Percentiles rank a stretch among this genome's conserved stretches.
phyloP scores from a whole-genome alignment of 1,139 yeast genomes.

The Pneumocystis sp. region DNA sequence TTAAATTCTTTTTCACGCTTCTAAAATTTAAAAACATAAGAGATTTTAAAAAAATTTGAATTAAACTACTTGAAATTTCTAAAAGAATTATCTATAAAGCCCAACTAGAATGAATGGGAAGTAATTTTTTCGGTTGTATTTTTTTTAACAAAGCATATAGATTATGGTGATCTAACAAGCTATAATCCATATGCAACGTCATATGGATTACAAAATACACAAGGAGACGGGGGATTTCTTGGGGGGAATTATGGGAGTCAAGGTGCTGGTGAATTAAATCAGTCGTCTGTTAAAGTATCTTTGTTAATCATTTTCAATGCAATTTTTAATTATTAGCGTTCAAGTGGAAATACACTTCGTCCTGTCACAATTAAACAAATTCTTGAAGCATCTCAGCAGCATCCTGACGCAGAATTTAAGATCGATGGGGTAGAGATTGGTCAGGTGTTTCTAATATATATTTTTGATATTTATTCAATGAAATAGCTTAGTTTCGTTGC shows the following conservation, averaged over 20 bases:
- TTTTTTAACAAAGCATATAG: not conserved
- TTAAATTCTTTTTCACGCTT: too few species aligned
- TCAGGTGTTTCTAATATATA: constrained; percentile 17
- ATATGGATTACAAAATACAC: not conserved
- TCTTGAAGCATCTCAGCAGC: constrained; percentile 46
- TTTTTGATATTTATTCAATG: constrained; percentile 7
- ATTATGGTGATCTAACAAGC: not conserved
- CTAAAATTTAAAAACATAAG: too few species aligned
- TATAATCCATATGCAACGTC: not conserved
- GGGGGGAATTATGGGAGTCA: not conserved
- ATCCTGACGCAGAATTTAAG: constrained; percentile 62
- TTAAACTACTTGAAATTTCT: too few species aligned
- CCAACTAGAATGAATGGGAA: not conserved
- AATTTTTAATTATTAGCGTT: not conserved
- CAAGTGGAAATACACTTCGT: constrained; percentile 23
- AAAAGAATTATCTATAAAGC: too few species aligned
- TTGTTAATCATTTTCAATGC: not conserved
- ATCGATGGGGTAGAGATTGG: constrained; percentile 49
- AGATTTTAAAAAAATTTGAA: too few species aligned
- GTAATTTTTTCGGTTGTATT: not conserved
- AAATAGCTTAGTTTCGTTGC: constrained; percentile 44
- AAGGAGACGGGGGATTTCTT: not conserved
- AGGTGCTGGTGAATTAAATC: not conserved
- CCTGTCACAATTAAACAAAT: constrained; percentile 80
- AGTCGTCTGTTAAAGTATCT: not conserved